Evolutionary conservation across 106 monocot genomes (phyloP).

Genomic region (Ottelia alismoides): DNA sequence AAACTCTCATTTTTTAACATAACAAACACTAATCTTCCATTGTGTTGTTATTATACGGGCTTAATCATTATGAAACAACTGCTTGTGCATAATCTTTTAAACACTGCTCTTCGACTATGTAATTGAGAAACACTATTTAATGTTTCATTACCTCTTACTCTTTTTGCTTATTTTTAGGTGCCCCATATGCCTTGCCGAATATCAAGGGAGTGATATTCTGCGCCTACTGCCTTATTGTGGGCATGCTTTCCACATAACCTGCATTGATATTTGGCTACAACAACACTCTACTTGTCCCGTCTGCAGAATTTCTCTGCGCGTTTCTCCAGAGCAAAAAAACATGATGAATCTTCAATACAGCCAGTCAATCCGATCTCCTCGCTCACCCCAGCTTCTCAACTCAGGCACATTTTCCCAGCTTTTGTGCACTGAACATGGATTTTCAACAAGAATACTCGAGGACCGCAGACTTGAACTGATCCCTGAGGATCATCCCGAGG

Average conservation of each 20-base stretch:
- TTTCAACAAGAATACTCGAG: too few species aligned
- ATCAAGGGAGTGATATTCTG: conserved; percentile 66
- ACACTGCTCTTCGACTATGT: too few species aligned
- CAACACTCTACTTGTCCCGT: conserved; percentile 80
- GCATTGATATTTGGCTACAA: conserved; percentile 80
- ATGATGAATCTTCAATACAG: conserved; percentile 27
- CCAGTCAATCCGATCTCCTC: conserved; percentile 18
- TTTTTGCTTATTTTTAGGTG: too few species aligned
- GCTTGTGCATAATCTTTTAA: too few species aligned
- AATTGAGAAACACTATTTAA: too few species aligned
- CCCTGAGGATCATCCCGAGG: too few species aligned
- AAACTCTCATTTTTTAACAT: too few species aligned
- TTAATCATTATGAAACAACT: too few species aligned
- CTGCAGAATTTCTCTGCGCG: conserved; percentile 61
- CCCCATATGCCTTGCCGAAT: conserved; percentile 65
- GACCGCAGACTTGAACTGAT: too few species aligned
- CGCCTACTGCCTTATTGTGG: conserved; percentile 68
- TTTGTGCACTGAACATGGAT: conserved; percentile 3
- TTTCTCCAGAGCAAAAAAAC: conserved; percentile 40
- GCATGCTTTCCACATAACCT: conserved; percentile 54
- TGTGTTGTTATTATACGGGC: too few species aligned
- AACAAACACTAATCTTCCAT: too few species aligned
- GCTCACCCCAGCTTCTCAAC: conserved; percentile 8
- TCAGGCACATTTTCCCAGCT: conserved; percentile 8
- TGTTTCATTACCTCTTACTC: too few species aligned